phyloP scores from a whole-genome alignment of 2,329 filamentous ascomycete genomes.

The Fusarium luffae region DNA sequence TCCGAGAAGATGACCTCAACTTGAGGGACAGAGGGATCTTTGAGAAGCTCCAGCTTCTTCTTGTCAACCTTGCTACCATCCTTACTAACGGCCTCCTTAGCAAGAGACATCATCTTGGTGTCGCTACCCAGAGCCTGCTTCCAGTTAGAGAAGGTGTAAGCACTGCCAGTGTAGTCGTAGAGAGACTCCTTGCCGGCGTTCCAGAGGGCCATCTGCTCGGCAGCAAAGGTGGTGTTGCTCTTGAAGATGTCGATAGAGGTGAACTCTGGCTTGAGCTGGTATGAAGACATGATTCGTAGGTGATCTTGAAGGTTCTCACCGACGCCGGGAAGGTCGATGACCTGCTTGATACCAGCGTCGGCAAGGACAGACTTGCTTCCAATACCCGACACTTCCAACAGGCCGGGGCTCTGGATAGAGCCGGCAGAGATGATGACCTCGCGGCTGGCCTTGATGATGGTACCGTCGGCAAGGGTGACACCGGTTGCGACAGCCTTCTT shows the following conservation, averaged over 20 bases:
- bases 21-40: conserved; percentile 42
- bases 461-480: conserved; percentile 23
- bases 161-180: conserved; percentile 40
- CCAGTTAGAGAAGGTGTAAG: conserved; percentile 36
- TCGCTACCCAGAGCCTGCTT: conserved; percentile 36
- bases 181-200: conserved; percentile 29
- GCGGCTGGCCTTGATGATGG: conserved; percentile 26
- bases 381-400: conserved; percentile 68
- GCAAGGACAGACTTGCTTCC: conserved; percentile 61
- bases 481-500: conserved; percentile 34
- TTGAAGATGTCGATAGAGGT: conserved; percentile 35
- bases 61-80: conserved; percentile 48
- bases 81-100: conserved; percentile 42
- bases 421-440: conserved; percentile 53
- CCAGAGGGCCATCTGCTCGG: conserved; percentile 36
- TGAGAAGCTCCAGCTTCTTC: conserved; percentile 55
- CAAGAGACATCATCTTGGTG: conserved; percentile 17
- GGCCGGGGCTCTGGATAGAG: conserved; percentile 65
- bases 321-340: conserved; percentile 67
- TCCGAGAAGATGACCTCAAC: conserved; percentile 47
- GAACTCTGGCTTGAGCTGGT: conserved; percentile 44
- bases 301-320: conserved; percentile 55
- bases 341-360: conserved; percentile 57
- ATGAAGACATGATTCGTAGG: conserved; percentile 48
- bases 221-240: conserved; percentile 32